Evolutionary conservation across 139 green algal species (phyloP).

Genomic region (Picochlorum sp.): DNA sequence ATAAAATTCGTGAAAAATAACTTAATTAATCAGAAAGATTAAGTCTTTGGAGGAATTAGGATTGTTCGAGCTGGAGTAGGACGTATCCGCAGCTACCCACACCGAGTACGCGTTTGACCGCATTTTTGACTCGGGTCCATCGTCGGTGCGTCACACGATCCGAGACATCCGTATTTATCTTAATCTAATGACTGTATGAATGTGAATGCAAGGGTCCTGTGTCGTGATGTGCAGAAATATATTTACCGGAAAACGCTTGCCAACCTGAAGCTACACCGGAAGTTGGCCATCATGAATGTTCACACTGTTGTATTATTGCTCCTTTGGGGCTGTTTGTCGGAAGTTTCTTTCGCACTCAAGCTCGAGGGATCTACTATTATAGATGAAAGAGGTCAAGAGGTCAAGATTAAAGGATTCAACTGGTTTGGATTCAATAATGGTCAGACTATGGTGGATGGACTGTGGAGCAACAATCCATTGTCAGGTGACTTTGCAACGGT

Average conservation of each 20-base stretch:
- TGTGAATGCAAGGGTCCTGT: not conserved
- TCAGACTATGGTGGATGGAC: slow-evolving; percentile 1
- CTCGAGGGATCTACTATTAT: not conserved
- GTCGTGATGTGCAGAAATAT: not conserved
- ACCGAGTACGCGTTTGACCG: not conserved
- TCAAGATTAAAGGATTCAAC: not conserved
- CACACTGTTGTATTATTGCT: not conserved
- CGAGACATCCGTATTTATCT: not conserved
- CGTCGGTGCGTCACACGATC: not conserved
- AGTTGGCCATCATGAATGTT: not conserved
- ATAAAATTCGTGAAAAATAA: not conserved
- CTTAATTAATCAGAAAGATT: not conserved
- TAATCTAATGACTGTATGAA: not conserved
- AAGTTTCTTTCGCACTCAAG: not conserved
- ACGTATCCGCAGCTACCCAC: not conserved
- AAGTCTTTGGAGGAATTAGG: not conserved
- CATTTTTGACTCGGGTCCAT: not conserved
- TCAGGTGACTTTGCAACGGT: slow-evolving; percentile 4
- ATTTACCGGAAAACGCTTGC: not conserved
- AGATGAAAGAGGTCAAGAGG: not conserved
- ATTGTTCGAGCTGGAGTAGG: not conserved
- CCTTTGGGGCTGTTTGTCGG: not conserved
- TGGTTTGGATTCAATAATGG: slow-evolving; percentile 18
- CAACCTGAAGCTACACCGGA: not conserved
- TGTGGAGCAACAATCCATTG: slow-evolving; percentile 5